Percentiles rank a stretch among this genome's conserved stretches.
These are phyloP conservation scores for Verticillium longisporum DNA, from an alignment of 2,329 filamentous ascomycete genomes.

Conservation along the genomic window DNA sequence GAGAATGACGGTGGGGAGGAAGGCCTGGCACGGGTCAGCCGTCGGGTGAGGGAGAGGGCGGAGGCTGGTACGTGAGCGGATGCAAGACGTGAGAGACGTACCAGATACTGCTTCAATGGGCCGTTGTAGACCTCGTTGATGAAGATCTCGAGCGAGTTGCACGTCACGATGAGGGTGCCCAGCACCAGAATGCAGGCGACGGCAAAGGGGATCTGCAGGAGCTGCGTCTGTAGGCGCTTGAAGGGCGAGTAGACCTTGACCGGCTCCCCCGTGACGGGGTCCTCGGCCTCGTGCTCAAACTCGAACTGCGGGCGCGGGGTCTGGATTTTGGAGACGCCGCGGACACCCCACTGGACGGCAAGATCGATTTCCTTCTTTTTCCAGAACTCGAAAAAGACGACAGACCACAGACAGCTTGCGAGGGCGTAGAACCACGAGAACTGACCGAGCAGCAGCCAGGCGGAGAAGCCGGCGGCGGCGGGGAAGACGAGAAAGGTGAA, in stretches of 20 bases:
- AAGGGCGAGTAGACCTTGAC: constrained; percentile 68
- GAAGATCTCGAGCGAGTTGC: constrained; percentile 92
- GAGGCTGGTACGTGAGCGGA: constrained; percentile 2
- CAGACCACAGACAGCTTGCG: constrained; percentile 75
- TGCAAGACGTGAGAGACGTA: constrained; percentile 31
- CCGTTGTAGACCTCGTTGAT: constrained; percentile 91
- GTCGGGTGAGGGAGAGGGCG: neutral
- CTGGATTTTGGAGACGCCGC: constrained; percentile 76
- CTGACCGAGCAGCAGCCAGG: constrained; percentile 76
- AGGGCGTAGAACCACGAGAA: constrained; percentile 80
- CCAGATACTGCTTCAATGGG: constrained; percentile 77
- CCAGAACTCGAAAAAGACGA: constrained; percentile 92
- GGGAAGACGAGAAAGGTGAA: constrained; percentile 81
- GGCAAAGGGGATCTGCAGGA: constrained; percentile 81
- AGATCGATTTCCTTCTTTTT: constrained; percentile 88
- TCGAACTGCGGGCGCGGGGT: constrained; percentile 69
- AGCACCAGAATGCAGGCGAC: constrained; percentile 64
- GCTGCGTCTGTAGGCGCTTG: constrained; percentile 69
- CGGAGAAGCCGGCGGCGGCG: constrained; percentile 66
- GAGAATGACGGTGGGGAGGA: constrained; percentile 83
- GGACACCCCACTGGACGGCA: constrained; percentile 81
- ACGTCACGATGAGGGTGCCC: constrained; percentile 75
- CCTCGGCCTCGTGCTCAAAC: constrained; percentile 69
- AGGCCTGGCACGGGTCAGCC: constrained; percentile 46
- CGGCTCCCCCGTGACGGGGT: constrained; percentile 75